Percentiles rank a stretch among this genome's conserved stretches.
Conservation (phyloP, 768 basidiomycete genomes). For the Tulasnella sp. region DNA sequence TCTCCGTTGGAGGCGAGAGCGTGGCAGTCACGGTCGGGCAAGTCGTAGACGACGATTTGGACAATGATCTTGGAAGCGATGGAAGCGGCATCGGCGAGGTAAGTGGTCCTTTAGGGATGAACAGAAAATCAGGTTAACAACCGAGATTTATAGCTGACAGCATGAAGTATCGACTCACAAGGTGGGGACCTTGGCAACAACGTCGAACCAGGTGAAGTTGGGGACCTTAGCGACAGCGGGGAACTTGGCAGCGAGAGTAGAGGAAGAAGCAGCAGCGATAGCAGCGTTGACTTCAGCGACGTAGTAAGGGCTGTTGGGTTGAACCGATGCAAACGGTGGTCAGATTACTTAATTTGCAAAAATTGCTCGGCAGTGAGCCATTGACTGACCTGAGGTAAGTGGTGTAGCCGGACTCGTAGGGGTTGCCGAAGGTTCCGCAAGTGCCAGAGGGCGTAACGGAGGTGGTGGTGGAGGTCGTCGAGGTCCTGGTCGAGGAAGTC, state of each 20-base stretch:
- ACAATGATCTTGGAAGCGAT: constrained; percentile 43
- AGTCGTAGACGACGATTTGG: constrained; percentile 46
- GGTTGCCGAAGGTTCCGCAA: constrained; percentile 49
- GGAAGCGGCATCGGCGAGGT: constrained; percentile 53
- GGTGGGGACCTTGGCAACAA: constrained; percentile 50
- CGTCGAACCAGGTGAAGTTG: constrained; percentile 62
- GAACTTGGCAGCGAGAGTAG: constrained; percentile 51
- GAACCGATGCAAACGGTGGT: no score
- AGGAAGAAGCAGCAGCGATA: constrained; percentile 46
- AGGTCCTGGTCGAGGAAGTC: constrained; percentile 15
- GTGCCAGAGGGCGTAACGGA: constrained; percentile 33
- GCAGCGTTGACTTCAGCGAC: constrained; percentile 51
- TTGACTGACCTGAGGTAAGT: neutral
- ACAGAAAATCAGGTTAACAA: no score
- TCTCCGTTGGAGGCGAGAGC: constrained; percentile 39
- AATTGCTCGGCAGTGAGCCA: no score
- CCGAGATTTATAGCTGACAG: no score
- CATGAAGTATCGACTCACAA: constrained; percentile 32
- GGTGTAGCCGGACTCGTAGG: constrained; percentile 37
- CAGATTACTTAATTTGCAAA: no score
- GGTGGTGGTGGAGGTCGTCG: constrained; percentile 33
- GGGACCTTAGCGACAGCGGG: constrained; percentile 53
- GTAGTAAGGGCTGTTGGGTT: constrained; percentile 44
- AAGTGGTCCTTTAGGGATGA: constrained; percentile 46
- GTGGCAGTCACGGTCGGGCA: constrained; percentile 49